Base-by-base conservation (phyloP, 2,329 filamentous ascomycete genomes). In the Pseudovirgaria hyperparasitica region DNA sequence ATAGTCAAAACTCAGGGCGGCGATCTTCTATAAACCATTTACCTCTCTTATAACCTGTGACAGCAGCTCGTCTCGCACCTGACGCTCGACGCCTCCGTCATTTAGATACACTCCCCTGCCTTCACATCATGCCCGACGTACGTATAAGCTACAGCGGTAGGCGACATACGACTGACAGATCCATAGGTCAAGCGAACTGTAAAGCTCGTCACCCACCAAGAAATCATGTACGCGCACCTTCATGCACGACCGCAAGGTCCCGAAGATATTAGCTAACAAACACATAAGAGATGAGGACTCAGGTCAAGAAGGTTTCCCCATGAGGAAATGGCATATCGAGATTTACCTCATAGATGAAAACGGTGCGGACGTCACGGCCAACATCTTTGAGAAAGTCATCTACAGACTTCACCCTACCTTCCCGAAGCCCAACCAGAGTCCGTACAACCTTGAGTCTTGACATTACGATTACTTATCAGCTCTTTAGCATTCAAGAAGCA, bases 361-460 rank as follows among this genome's bases (percentile, higher is more conserved):
- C 37, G 86, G 85, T 41, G 81, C 90, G 41, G 76, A 92, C 55
- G 68, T 84, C 27, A 70, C 80, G 6, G 85, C 87, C 28, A 82
- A 63, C 40, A 72, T 85, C 55, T 96, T 94, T 62, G 82, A 84
- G 50, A 93, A 92, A 62, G 87, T 81, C 22, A 77, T 77, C 30
- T 98, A 94, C 63, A 81, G 82, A 48, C 70, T 98, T 16, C 90
- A 98, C 57, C 87, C 90, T 18, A 90, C 84, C 26, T 98, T 98
- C 55, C 81, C 77, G 28, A 81, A 86, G 44, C 79, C 82, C 10
- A 71, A 70, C 27, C 87, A 96, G 60, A 77, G 85, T 92, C 67
- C 42, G 78, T 65, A 25, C 29, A 7, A 18, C 15, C 7, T n/a
- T 25, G 8, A 22, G 5, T 17, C 14, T 12, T n/a, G 20, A 18